Evolutionary conservation across 306 rosid genomes (phyloP).

Genomic region (Citrullus amarus): DNA sequence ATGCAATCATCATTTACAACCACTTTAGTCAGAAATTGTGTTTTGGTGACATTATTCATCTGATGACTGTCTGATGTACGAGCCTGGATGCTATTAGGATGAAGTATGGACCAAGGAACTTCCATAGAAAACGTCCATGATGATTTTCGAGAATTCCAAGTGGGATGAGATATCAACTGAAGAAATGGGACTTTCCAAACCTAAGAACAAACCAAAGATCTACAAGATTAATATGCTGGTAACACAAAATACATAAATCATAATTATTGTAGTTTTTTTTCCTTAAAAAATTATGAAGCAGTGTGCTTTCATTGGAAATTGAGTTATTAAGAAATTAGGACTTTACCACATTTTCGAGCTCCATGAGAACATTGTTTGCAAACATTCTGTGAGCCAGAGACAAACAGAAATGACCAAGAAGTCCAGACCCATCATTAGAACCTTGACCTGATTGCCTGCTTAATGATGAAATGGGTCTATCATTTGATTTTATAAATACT

Average conservation of each 20-base stretch:
- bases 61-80: slow-evolving; percentile 25
- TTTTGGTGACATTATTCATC: slow-evolving; percentile 30
- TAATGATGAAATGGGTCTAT: slow-evolving; percentile 32
- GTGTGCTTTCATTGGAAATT: neutral
- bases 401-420: slow-evolving; percentile 77
- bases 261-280: neutral
- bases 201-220: slow-evolving; percentile 24
- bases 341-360: slow-evolving; percentile 78
- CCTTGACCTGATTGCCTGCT: slow-evolving; percentile 31
- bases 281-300: neutral
- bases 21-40: slow-evolving; percentile 71
- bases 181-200: slow-evolving; percentile 67
- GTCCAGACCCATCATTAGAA: slow-evolving; percentile 58
- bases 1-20: slow-evolving; percentile 71
- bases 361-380: slow-evolving; percentile 66
- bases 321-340: neutral
- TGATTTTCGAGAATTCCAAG: slow-evolving; percentile 83
- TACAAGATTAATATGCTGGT: slow-evolving; percentile 13
- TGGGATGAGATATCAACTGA: slow-evolving; percentile 61
- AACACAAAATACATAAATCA: slow-evolving; percentile 8
- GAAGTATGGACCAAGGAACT: slow-evolving; percentile 59
- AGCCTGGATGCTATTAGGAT: slow-evolving; percentile 22
- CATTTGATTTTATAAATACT: slow-evolving; percentile 51
- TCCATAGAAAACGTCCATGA: slow-evolving; percentile 79
- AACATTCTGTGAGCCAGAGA: slow-evolving; percentile 79